These are phyloP conservation scores for Trifolium dubium DNA, from an alignment of 306 rosid species.

Conservation along the genomic window DNA sequence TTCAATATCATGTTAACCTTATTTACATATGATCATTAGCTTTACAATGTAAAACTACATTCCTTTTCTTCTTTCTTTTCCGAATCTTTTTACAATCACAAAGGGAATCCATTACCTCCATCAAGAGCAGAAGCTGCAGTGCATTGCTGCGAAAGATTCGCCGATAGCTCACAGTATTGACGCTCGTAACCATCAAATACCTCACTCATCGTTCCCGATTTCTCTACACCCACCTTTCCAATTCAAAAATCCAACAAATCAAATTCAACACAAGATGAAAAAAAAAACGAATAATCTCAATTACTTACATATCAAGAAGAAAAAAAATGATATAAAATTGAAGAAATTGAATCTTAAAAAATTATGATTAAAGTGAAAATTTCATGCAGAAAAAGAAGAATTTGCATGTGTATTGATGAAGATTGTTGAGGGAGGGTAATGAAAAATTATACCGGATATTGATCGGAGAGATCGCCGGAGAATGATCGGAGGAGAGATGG, in stretches of 20 bases:
- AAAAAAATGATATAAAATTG: neutral
- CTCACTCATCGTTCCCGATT: conserved; percentile 44
- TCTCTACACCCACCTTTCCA: conserved; percentile 31
- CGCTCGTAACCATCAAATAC: conserved; percentile 57
- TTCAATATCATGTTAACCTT: neutral
- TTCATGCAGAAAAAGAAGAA: neutral
- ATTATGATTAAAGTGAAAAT: neutral
- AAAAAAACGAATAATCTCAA: neutral
- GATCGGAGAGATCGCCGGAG: conserved; percentile 24
- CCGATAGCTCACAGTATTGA: conserved; percentile 62
- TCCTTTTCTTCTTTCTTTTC: neutral
- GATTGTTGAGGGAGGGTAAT: neutral
- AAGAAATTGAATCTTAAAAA: conserved; percentile 28
- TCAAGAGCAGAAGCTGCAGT: conserved; percentile 51
- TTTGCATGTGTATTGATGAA: neutral
- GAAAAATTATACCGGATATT: conserved; percentile 10
- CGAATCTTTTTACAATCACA: neutral
- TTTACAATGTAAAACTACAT: conserved; percentile 11
- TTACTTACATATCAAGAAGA: conserved; percentile 5
- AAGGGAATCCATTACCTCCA: conserved; percentile 51
- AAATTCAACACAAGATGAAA: neutral
- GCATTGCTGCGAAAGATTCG: conserved; percentile 55
- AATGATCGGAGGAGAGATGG: conserved; percentile 34
- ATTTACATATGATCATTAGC: neutral
- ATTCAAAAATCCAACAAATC: conserved; percentile 33